phyloP scores from a whole-genome alignment of 2,329 filamentous ascomycete species.

The Aspergillus quadrilineatus region DNA sequence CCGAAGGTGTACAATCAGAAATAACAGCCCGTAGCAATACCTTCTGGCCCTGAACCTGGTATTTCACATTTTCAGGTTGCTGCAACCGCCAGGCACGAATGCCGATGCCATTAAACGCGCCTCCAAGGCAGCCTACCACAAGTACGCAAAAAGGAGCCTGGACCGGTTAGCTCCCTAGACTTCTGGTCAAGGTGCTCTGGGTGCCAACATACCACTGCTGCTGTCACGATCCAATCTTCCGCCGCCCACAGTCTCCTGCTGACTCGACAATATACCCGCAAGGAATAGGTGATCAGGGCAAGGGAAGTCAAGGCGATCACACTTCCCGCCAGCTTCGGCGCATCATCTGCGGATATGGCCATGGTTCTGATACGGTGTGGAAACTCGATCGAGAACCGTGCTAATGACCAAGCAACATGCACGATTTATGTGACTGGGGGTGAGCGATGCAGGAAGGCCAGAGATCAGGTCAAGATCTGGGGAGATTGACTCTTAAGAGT shows the following conservation, averaged over 20 bases:
- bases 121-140: slow-evolving; percentile 22
- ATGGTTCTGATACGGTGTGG: slow-evolving; percentile 7
- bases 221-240: slow-evolving; percentile 28
- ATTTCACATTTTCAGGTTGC: slow-evolving; percentile 20
- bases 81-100: slow-evolving; percentile 14
- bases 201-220: slow-evolving; percentile 19
- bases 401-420: too few species aligned
- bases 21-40: too few species aligned
- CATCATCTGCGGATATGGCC: slow-evolving; percentile 21
- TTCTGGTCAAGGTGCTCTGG: background rate
- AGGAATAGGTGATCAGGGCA: slow-evolving; percentile 18
- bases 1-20: too few species aligned
- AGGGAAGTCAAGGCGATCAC: slow-evolving; percentile 22
- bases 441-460: too few species aligned
- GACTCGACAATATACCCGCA: slow-evolving; percentile 23
- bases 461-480: too few species aligned
- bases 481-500: too few species aligned
- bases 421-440: too few species aligned
- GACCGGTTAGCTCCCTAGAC: too few species aligned
- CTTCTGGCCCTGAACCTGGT: slow-evolving; percentile 21
- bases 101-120: slow-evolving; percentile 27
- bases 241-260: slow-evolving; percentile 21
- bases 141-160: slow-evolving; percentile 24
- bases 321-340: slow-evolving; percentile 22
- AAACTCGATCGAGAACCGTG: background rate